phyloP scores from a whole-genome alignment of 768 basidiomycete species.

The Trametes cingulata region DNA sequence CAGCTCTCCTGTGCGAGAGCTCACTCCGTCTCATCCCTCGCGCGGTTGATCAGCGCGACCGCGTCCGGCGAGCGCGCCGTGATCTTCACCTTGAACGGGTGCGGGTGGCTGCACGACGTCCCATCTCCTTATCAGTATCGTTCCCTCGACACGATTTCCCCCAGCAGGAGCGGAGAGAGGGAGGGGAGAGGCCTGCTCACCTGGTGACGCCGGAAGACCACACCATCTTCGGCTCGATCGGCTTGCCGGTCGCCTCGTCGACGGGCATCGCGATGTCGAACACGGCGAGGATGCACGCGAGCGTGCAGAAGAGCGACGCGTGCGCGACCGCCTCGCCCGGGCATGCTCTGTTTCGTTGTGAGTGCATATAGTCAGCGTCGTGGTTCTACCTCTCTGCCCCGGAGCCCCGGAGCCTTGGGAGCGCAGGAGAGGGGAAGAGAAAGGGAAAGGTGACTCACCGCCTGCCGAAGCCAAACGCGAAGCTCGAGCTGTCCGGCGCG shows the following conservation, averaged over 20 bases:
- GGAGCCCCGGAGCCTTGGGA: no score
- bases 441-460: slow-evolving; percentile 1
- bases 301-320: slow-evolving; percentile 8
- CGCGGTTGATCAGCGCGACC: not conserved
- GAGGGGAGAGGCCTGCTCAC: not conserved
- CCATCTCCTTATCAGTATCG: no score
- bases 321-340: slow-evolving; percentile 15
- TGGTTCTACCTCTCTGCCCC: no score
- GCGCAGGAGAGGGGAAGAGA: not conserved
- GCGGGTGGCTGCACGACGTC: not conserved
- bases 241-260: slow-evolving; percentile 1
- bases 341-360: slow-evolving; percentile 15
- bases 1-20: no score
- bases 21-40: not conserved
- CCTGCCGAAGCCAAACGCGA: slow-evolving; percentile 18
- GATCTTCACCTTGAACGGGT: not conserved
- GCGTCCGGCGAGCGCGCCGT: not conserved
- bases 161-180: no score
- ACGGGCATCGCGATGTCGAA: slow-evolving; percentile 14
- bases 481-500: not conserved
- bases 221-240: not conserved
- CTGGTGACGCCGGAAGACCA: slow-evolving; percentile 1
- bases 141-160: no score
- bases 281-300: slow-evolving; percentile 12
- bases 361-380: no score